phyloP scores from a whole-genome alignment of 139 green algal genomes.

The Raphidocelis subcapitata region DNA sequence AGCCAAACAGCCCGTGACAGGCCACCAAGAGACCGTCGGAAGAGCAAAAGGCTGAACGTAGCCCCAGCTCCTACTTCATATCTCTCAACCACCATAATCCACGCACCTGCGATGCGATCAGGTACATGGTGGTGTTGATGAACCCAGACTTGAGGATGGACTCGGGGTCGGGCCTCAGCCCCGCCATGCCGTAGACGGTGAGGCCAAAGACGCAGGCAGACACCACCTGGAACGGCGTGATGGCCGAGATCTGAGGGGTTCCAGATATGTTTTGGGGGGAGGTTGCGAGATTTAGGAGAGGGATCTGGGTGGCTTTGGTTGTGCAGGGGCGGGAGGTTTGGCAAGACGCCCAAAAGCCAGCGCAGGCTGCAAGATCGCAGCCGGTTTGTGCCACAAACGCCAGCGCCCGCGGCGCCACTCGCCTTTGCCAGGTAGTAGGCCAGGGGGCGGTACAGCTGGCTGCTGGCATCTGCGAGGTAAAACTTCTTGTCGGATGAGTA shows the following conservation, averaged over 20 bases:
- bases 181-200: conserved; percentile 39
- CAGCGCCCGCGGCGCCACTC: too few relatives aligned
- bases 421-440: conserved; percentile 41
- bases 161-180: not conserved
- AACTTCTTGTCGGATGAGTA: conserved; percentile 35
- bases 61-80: not conserved
- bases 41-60: not conserved
- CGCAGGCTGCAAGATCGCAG: too few relatives aligned
- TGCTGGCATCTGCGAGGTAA: conserved; percentile 29
- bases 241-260: not conserved
- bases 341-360: too few relatives aligned
- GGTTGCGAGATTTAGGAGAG: too few relatives aligned
- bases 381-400: too few relatives aligned
- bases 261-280: too few relatives aligned
- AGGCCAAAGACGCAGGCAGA: conserved; percentile 31
- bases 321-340: too few relatives aligned
- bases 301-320: too few relatives aligned
- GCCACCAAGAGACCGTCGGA: not conserved
- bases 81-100: not conserved
- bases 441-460: conserved; percentile 31
- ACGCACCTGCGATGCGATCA: conserved; percentile 16
- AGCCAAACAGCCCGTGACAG: not conserved
- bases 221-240: conserved; percentile 36
- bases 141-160: not conserved
- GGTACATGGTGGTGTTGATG: conserved; percentile 15